These are phyloP conservation scores for Aquilaria yunnanensis DNA, from an alignment of 345 rosid species.

Conservation along the genomic window DNA sequence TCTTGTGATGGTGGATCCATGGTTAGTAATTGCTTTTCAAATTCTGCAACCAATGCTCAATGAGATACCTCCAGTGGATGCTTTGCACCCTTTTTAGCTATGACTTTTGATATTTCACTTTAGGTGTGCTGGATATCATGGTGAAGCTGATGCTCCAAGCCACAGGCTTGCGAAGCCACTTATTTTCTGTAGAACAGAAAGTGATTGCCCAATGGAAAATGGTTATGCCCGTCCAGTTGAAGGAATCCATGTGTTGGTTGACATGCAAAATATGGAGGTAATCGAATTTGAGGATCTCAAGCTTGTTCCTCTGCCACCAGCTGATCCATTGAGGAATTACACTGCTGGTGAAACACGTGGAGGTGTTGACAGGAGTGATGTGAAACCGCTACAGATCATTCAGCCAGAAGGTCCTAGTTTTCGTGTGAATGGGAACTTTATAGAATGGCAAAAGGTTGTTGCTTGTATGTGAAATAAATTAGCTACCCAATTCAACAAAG, in stretches of 20 bases:
- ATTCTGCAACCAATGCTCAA: background rate
- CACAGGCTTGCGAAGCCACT: conserved; percentile 63
- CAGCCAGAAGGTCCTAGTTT: conserved; percentile 81
- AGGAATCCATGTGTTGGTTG: conserved; percentile 65
- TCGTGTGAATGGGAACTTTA: conserved; percentile 52
- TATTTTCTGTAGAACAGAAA: conserved; percentile 64
- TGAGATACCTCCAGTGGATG: conserved; percentile 1
- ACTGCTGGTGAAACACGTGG: conserved; percentile 66
- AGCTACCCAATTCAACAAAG: too few relatives aligned
- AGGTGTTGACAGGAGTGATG: conserved; percentile 72
- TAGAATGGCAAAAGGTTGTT: conserved; percentile 68
- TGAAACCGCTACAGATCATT: conserved; percentile 61
- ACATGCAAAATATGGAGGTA: conserved; percentile 73
- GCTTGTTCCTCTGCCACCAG: conserved; percentile 61
- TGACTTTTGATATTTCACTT: background rate
- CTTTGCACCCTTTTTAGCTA: conserved; percentile 3
- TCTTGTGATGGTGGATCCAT: conserved; percentile 73
- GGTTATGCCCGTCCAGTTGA: conserved; percentile 80
- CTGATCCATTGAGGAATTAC: conserved; percentile 72
- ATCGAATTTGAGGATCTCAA: conserved; percentile 73
- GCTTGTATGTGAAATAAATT: conserved; percentile 1
- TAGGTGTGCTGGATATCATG: conserved; percentile 59
- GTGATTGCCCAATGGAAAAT: conserved; percentile 72
- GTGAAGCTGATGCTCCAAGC: conserved; percentile 71
- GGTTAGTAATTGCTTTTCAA: conserved; percentile 32